Evolutionary conservation across 2,329 filamentous ascomycete species (phyloP), one percentile per base, ranked within the genome.

Genomic region (Herpotrichia juniperi): DNA sequence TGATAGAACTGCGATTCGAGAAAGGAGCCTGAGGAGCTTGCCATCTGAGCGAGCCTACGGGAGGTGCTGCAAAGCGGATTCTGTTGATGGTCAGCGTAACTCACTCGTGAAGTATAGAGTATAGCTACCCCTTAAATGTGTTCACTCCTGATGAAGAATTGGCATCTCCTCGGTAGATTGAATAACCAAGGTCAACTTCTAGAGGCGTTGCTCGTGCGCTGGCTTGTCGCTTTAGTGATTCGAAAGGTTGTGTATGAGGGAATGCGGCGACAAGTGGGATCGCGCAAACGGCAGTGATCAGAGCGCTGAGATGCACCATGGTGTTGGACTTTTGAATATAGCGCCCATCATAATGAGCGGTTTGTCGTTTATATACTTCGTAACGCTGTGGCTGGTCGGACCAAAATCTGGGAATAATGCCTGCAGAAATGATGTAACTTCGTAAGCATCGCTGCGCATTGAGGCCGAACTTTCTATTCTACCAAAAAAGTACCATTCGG

Each of bases 151-250:
- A 60, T 0, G 54, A 55, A 2, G 51, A 19, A 22, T 66, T 63
- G 2, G 34, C 31, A n/a, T 48, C 34, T 9, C 65, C 65, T 32
- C 58, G 22, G 16, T 67, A 67, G 3, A 64, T 40, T 17, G 28
- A 55, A 46, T 68, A 67, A 3, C 61, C 61, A 3, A 67, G 57
- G 42, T 68, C 65, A 7, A 66, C 62, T 19, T 28, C 42, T 26
- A 54, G 42, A 24, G 43, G 50, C 25, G 56, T 43, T 19, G 30
- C 28, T 32, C 19, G 4, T 16, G 6, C 12, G 12, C n/a, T 26
- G 2, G 51, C 24, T 48, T 50, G 47, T 32, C 43, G 51, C 26
- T 51, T 57, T 21, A 48, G 19, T 25, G 17, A n/a, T 19, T 46
- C 48, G 17, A 51, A 57, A 6, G 54, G 54, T 17, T 42, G 48